Base-by-base conservation (phyloP, 2,329 filamentous ascomycete species). In the Clarireedia homoeocarpa region DNA sequence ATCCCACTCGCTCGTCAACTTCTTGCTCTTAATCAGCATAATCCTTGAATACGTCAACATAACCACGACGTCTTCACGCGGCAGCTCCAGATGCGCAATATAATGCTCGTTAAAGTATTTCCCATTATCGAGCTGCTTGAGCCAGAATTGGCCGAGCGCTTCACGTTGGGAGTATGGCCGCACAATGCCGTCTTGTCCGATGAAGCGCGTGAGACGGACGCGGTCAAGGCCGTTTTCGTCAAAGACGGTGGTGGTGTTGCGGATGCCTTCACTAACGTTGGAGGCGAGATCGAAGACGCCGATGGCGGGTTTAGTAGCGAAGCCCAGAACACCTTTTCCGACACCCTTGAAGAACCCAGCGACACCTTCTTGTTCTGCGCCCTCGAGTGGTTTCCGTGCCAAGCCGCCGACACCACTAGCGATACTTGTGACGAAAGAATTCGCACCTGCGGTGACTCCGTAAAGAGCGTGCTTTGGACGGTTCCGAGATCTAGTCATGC, bases 81-180 rank as follows among this genome's bases (percentile, higher is more conserved):
- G 88, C 26, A 99, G 81, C 72, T 99, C 92, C 4, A 99, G 78
- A 69, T 99, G 95, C 4, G 91, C 95, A 70, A 99, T 94, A 74
- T 99, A 99, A 69, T 90, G 82, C 72, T 99, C 94, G 73, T 95
- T 87, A 80, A 99, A 99, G 77, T 92, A 97, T 71, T 91, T 94
- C 59, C 94, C 94, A 62, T 96, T 94, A 73, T 99, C 94, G 10
- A 95, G 84, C 58, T 96, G 95, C 78, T 99, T 99, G 62, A 99
- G 84, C 95, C 94, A 99, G 76, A 90, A 96, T 71, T 99, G 94
- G 0, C 94, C 94, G 3, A 99, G 83, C 0, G 94, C 91, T 76
- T 99, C 94, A 48, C 94, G 89, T 69, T 95, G 89, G 55, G 86
- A 91, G 76, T 96, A 99, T 0, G 94, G 91, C 3, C 92, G 86